Percentiles rank a stretch among this genome's conserved stretches.
Evolutionary conservation across 768 basidiomycete genomes (phyloP).

Genomic region (Kwoniella shandongensis): DNA sequence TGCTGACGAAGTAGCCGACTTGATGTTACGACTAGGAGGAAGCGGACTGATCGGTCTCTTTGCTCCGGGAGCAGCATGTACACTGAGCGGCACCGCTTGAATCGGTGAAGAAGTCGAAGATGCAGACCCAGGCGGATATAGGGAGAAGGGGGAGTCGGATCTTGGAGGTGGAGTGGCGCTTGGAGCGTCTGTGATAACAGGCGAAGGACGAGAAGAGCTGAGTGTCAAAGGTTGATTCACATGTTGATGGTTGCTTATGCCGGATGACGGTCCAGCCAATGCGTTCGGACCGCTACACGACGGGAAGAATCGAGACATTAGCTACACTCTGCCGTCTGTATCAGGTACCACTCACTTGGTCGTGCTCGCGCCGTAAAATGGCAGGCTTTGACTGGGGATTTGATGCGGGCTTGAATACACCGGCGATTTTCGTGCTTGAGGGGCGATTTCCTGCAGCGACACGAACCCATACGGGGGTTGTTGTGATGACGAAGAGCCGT

Average conservation of each 20-base stretch:
- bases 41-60: slow-evolving; percentile 14
- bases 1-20: background rate
- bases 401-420: background rate
- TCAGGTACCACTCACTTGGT: background rate
- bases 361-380: background rate
- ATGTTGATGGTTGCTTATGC: background rate
- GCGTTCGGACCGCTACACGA: background rate
- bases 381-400: background rate
- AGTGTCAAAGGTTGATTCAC: background rate
- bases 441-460: slow-evolving; percentile 16
- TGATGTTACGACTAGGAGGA: background rate
- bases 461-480: slow-evolving; percentile 10
- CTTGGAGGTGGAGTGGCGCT: background rate
- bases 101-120: background rate
- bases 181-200: background rate
- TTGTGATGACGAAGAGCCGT: background rate
- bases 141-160: slow-evolving; percentile 1
- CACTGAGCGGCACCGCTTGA: background rate
- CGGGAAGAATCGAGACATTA: background rate
- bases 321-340: background rate
- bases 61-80: slow-evolving; percentile 6
- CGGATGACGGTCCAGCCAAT: background rate
- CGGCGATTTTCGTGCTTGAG: background rate
- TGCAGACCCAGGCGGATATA: slow-evolving; percentile 3
- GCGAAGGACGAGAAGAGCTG: background rate